Evolutionary conservation across 2,329 filamentous ascomycete genomes (phyloP).

Genomic region (Truncatella angustata): DNA sequence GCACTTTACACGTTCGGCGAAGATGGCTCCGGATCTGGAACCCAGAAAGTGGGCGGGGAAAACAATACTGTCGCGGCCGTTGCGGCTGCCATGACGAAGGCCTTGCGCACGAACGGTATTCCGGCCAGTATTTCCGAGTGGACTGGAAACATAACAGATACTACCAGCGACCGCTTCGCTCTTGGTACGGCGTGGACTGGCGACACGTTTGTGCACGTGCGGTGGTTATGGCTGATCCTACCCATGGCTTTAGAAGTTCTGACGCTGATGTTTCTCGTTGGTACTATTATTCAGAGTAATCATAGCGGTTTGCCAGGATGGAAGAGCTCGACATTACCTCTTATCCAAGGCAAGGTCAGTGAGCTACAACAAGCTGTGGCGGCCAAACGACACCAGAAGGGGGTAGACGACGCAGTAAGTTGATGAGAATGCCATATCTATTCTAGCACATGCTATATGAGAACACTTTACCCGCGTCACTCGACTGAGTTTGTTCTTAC

Average conservation of each 20-base stretch:
- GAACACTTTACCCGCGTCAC: no score
- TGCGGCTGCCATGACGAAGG: slow-evolving; percentile 12
- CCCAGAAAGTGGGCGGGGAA: slow-evolving; percentile 12
- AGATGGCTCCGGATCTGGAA: slow-evolving; percentile 9
- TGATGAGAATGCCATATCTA: no score
- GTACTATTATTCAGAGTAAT: slow-evolving; percentile 12
- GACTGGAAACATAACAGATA: neutral
- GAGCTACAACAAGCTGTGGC: slow-evolving; percentile 4
- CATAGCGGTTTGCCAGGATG: slow-evolving; percentile 12
- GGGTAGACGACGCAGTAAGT: no score
- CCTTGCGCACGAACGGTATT: slow-evolving; percentile 9
- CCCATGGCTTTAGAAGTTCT: slow-evolving; percentile 11
- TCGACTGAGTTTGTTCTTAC: no score
- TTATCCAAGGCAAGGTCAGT: slow-evolving; percentile 11
- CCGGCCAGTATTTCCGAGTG: neutral
- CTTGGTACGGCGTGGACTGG: slow-evolving; percentile 8
- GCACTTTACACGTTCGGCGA: slow-evolving; percentile 13
- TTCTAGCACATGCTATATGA: no score
- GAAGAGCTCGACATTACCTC: slow-evolving; percentile 15
- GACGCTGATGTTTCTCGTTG: slow-evolving; percentile 9
- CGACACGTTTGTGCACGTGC: slow-evolving; percentile 14
- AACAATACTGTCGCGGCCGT: slow-evolving; percentile 13
- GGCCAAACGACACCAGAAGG: no score
- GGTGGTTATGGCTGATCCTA: slow-evolving; percentile 13
- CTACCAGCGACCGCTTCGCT: slow-evolving; percentile 1